Percentiles rank a stretch among this genome's conserved stretches.
phyloP scores from a whole-genome alignment of 371 early-diverging fungal genomes.

The Circinella umbellata region DNA sequence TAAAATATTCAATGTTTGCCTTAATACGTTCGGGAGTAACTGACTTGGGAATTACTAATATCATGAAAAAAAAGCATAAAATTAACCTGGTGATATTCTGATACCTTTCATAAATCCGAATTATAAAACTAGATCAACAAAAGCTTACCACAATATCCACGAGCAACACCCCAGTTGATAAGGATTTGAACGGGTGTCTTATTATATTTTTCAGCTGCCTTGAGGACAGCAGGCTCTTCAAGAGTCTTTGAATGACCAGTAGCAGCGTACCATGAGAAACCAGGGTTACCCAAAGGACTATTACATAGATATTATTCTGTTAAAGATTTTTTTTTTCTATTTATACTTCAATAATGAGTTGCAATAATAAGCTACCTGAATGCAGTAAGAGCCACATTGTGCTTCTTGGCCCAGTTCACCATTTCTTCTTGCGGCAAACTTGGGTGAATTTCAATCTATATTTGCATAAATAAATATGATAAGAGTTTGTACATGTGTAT shows the following conservation, averaged over 20 bases:
- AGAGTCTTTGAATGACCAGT: slow-evolving; percentile 63
- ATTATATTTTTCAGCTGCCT: slow-evolving; percentile 75
- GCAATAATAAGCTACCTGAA: slow-evolving; percentile 25
- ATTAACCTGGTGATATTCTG: not conserved
- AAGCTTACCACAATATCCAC: slow-evolving; percentile 53
- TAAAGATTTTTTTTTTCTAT: no score
- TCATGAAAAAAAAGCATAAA: not conserved
- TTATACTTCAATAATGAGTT: no score
- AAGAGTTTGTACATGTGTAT: not conserved
- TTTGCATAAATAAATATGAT: not conserved
- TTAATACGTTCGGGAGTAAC: slow-evolving; percentile 48
- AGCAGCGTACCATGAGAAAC: slow-evolving; percentile 26
- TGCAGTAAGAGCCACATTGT: slow-evolving; percentile 49
- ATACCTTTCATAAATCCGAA: not conserved
- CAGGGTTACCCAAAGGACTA: slow-evolving; percentile 46
- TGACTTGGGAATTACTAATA: slow-evolving; percentile 63
- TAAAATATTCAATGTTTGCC: slow-evolving; percentile 44
- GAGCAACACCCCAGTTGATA: slow-evolving; percentile 78
- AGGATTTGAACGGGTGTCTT: slow-evolving; percentile 75
- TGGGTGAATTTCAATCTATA: slow-evolving; percentile 70
- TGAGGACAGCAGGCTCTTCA: slow-evolving; percentile 69
- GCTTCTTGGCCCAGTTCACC: slow-evolving; percentile 38
- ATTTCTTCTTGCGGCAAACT: slow-evolving; percentile 49
- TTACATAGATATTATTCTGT: no score
- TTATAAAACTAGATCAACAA: not conserved